Evolutionary conservation across 495 filamentous ascomycete genomes (phyloP).

Genomic region (Pyrenula aspistea): DNA sequence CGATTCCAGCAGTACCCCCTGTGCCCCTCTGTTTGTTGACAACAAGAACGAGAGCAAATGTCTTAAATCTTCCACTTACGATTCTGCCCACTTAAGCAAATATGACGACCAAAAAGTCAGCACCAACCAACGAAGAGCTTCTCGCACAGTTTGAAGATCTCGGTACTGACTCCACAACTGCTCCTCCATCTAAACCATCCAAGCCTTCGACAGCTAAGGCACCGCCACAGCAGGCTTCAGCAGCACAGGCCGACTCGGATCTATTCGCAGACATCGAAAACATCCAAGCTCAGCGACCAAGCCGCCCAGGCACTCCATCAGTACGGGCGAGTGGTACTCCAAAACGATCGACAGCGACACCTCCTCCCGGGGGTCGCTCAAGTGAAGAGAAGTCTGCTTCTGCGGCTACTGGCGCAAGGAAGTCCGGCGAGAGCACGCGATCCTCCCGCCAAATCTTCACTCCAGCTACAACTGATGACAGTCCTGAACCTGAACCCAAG

Average conservation of each 20-base stretch:
- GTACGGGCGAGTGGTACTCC: conserved; percentile 42
- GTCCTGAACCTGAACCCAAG: conserved; percentile 8
- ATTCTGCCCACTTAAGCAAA: conserved; percentile 2
- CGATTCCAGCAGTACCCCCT: no score
- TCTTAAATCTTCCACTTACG: no score
- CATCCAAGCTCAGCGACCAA: conserved; percentile 55
- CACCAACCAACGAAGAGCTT: conserved; percentile 67
- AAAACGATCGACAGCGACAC: conserved; percentile 46
- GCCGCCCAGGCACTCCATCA: conserved; percentile 68
- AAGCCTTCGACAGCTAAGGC: conserved; percentile 32
- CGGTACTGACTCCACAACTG: conserved; percentile 31
- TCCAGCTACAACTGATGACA: conserved; percentile 24
- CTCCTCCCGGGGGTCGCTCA: conserved; percentile 35
- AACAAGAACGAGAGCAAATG: no score
- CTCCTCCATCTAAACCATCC: conserved; percentile 26
- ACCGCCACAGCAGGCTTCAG: conserved; percentile 23
- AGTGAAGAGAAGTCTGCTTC: conserved; percentile 47
- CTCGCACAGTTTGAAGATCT: conserved; percentile 72
- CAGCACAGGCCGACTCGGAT: conserved; percentile 46
- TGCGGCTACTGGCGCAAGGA: conserved; percentile 31
- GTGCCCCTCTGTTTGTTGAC: no score
- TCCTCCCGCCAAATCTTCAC: conserved; percentile 45
- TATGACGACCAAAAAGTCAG: conserved; percentile 36
- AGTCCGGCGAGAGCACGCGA: conserved; percentile 62
- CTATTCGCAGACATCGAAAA: conserved; percentile 78